Percentiles rank a stretch among this genome's conserved stretches.
Evolutionary conservation across 257 asterid genomes (phyloP).

Genomic region (Fraxinus anomala): DNA sequence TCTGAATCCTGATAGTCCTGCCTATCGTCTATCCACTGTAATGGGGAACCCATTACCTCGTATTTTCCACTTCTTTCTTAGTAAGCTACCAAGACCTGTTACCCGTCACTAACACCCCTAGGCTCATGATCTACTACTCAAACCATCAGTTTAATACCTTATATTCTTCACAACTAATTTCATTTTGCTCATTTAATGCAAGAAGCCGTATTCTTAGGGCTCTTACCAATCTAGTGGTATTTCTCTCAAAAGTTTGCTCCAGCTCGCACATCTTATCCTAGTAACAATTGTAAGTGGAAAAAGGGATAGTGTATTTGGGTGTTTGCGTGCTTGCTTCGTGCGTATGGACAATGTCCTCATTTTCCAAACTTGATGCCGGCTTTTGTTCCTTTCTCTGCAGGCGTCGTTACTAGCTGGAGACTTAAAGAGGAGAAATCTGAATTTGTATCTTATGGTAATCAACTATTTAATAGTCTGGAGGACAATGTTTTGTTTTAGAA

Average conservation of each 20-base stretch:
- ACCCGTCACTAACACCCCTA: background rate
- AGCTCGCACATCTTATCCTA: background rate
- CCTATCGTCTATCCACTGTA: no score
- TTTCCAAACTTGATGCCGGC: background rate
- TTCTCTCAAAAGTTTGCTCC: background rate
- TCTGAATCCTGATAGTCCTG: no score
- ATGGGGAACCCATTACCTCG: no score
- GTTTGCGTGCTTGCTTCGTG: background rate
- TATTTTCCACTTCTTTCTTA: no score
- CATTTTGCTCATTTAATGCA: background rate
- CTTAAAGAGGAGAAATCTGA: conserved; percentile 20
- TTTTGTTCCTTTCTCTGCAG: conserved; percentile 31
- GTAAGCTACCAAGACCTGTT: background rate
- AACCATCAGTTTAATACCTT: background rate
- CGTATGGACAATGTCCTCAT: background rate
- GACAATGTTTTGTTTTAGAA: conserved; percentile 5
- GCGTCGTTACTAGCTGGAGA: conserved; percentile 56
- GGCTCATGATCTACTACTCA: background rate
- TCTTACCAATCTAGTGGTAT: background rate
- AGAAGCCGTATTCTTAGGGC: background rate
- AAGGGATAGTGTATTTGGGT: background rate
- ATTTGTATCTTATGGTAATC: conserved; percentile 10
- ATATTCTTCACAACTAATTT: background rate
- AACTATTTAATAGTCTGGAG: conserved; percentile 23
- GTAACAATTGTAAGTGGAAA: background rate